Conservation (phyloP, 768 basidiomycete genomes). For the Mycena crocata region DNA sequence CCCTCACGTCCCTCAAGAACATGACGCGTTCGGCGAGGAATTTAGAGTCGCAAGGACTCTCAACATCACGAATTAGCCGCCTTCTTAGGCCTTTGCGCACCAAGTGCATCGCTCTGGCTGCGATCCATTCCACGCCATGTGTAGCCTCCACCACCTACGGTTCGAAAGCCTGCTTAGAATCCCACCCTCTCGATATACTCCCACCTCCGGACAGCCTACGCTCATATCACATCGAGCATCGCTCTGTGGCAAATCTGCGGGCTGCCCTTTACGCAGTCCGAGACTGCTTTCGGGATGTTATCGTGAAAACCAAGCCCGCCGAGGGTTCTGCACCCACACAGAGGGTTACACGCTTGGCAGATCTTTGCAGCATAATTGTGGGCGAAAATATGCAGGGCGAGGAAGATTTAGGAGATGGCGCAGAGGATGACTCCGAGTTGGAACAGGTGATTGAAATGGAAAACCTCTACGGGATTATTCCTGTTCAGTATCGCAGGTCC, state of each 20-base stretch:
- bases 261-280: slow-evolving; percentile 58
- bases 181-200: slow-evolving; percentile 40
- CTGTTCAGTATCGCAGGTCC: slow-evolving; percentile 64
- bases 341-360: slow-evolving; percentile 52
- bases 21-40: slow-evolving; percentile 4
- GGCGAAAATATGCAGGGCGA: slow-evolving; percentile 57
- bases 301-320: slow-evolving; percentile 46
- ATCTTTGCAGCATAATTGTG: slow-evolving; percentile 58
- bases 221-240: slow-evolving; percentile 36
- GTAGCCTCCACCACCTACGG: slow-evolving; percentile 30
- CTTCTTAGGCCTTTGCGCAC: slow-evolving; percentile 60
- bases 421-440: slow-evolving; percentile 40
- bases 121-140: slow-evolving; percentile 34
- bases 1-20: background rate
- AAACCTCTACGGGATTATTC: slow-evolving; percentile 64
- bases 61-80: slow-evolving; percentile 55
- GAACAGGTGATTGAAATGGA: slow-evolving; percentile 46
- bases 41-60: slow-evolving; percentile 42
- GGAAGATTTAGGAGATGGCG: slow-evolving; percentile 35
- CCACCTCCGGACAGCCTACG: slow-evolving; percentile 47
- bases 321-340: background rate
- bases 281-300: slow-evolving; percentile 66
- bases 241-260: slow-evolving; percentile 8
- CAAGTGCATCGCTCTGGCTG: slow-evolving; percentile 55
- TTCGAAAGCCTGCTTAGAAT: slow-evolving; percentile 22